These are phyloP conservation scores for Herpetospermum pedunculosum DNA, from an alignment of 306 rosid genomes.

Conservation along the genomic window DNA sequence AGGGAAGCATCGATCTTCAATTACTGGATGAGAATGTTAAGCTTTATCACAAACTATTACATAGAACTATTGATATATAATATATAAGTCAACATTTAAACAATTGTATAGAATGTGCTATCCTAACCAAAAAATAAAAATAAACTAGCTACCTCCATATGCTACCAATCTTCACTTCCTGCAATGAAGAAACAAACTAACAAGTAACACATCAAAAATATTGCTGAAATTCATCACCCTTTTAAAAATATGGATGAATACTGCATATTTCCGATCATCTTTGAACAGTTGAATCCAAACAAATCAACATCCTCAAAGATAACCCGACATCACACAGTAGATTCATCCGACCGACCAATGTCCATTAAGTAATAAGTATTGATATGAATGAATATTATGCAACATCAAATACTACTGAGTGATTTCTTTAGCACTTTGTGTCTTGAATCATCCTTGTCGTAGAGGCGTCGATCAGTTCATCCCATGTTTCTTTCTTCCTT, in stretches of 20 bases:
- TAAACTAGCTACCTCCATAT: not conserved
- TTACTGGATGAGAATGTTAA: not conserved
- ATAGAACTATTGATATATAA: not conserved
- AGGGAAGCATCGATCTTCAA: not conserved
- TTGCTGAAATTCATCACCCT: not conserved
- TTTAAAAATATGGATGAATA: not conserved
- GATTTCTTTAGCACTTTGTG: conserved; percentile 33
- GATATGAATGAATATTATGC: not conserved
- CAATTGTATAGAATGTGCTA: not conserved
- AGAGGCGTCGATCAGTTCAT: conserved; percentile 41
- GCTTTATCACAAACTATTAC: not conserved
- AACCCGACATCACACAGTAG: not conserved
- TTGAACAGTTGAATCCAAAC: not conserved
- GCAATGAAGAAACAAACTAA: not conserved
- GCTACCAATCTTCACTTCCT: not conserved
- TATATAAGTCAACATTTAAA: not conserved
- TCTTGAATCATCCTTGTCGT: conserved; percentile 45
- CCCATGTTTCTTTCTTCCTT: conserved; percentile 44
- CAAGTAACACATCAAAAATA: not conserved
- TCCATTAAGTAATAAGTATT: not conserved
- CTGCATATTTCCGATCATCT: not conserved
- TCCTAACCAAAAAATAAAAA: not conserved
- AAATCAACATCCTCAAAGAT: not conserved
- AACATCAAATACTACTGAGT: conserved; percentile 10
- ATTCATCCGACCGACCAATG: not conserved